Evolutionary conservation across 768 basidiomycete genomes (phyloP).

Genomic region (Collybia sp.): DNA sequence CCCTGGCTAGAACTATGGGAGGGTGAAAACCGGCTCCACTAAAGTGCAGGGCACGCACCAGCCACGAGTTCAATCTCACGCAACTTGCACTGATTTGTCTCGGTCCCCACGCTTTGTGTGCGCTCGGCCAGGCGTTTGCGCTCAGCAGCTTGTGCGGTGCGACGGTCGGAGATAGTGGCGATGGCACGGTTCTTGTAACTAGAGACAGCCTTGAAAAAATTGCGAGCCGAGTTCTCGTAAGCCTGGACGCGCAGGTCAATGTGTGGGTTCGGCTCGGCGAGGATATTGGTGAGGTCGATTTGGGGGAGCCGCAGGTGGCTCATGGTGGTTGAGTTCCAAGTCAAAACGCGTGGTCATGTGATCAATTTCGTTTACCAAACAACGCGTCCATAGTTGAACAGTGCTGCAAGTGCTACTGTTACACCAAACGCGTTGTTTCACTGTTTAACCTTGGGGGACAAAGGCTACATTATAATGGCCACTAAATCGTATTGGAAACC

Average conservation of each 20-base stretch:
- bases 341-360: no score
- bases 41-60: slow-evolving; percentile 38
- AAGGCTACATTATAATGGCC: no score
- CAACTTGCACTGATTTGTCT: slow-evolving; percentile 73
- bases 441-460: no score
- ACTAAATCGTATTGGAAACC: no score
- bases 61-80: slow-evolving; percentile 76
- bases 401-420: no score
- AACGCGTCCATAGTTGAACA: no score
- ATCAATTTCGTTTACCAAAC: no score
- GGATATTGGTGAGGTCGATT: slow-evolving; percentile 55
- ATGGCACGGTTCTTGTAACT: slow-evolving; percentile 72
- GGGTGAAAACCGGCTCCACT: no score
- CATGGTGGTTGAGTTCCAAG: slow-evolving; percentile 11
- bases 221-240: slow-evolving; percentile 63
- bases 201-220: slow-evolving; percentile 69
- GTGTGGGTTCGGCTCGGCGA: slow-evolving; percentile 49
- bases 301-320: slow-evolving; percentile 40
- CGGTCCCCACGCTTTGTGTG: slow-evolving; percentile 55
- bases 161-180: slow-evolving; percentile 62
- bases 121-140: slow-evolving; percentile 62
- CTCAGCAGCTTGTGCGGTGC: slow-evolving; percentile 54
- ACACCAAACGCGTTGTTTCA: no score
- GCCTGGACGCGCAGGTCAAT: slow-evolving; percentile 60
- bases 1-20: no score